Conservation (phyloP, 2,329 filamentous ascomycete genomes). For the Claviceps sorghi region DNA sequence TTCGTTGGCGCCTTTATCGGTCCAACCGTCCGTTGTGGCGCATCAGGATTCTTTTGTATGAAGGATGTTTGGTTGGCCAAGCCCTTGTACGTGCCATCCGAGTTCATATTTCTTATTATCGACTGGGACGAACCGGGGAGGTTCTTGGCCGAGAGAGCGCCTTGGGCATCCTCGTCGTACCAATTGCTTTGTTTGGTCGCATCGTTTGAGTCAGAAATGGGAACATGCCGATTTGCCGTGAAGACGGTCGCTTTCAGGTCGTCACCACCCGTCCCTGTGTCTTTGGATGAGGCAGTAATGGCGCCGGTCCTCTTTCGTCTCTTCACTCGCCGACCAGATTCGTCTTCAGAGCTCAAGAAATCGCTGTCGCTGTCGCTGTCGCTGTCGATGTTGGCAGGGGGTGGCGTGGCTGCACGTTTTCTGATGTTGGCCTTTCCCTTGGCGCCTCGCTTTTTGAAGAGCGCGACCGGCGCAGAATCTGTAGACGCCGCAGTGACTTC, state of each 20-base stretch:
- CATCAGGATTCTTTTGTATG: slow-evolving; percentile 68
- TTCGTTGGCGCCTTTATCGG: slow-evolving; percentile 82
- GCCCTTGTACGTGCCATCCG: slow-evolving; percentile 64
- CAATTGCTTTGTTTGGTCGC: slow-evolving; percentile 82
- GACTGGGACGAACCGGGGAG: slow-evolving; percentile 43
- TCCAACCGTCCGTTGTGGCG: slow-evolving; percentile 55
- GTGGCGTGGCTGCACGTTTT: slow-evolving; percentile 68
- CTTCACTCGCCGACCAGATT: slow-evolving; percentile 64
- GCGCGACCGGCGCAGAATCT: slow-evolving; percentile 34
- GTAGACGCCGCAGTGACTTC: not conserved
- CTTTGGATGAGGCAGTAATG: slow-evolving; percentile 50
- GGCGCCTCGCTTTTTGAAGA: slow-evolving; percentile 76
- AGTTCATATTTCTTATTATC: slow-evolving; percentile 17
- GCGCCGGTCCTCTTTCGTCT: slow-evolving; percentile 54
- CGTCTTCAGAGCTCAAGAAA: slow-evolving; percentile 62
- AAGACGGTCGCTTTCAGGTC: slow-evolving; percentile 39
- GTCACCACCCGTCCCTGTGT: slow-evolving; percentile 17
- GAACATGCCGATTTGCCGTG: slow-evolving; percentile 45
- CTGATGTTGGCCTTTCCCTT: slow-evolving; percentile 66
- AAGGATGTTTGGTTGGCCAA: slow-evolving; percentile 58
- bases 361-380: slow-evolving; percentile 35
- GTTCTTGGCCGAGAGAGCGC: slow-evolving; percentile 32
- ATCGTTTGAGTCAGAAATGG: slow-evolving; percentile 59
- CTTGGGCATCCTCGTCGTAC: slow-evolving; percentile 60
- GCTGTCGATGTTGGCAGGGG: slow-evolving; percentile 46